Evolutionary conservation across 139 green algal genomes (phyloP).

Genomic region (Zygnema cylindricum): DNA sequence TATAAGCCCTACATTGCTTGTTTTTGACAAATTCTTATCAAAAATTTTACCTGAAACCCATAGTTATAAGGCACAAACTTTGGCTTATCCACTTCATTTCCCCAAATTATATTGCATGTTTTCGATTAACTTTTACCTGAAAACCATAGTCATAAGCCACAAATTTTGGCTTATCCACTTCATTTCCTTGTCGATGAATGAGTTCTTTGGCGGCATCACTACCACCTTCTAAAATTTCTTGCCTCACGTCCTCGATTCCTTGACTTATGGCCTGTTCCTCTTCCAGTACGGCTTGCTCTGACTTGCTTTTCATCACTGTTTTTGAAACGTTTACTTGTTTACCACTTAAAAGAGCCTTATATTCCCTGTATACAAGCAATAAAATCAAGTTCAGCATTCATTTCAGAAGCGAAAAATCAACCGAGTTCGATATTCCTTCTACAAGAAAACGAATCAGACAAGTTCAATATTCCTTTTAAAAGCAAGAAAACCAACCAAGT

Average conservation of each 20-base stretch:
- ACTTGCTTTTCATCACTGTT: too few relatives aligned
- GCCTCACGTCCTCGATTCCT: not conserved
- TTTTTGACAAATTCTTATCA: too few relatives aligned
- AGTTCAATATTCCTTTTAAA: too few relatives aligned
- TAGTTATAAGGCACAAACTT: not conserved
- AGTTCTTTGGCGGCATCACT: not conserved
- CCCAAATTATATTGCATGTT: not conserved
- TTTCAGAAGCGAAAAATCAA: too few relatives aligned
- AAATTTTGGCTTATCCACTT: conserved; percentile 31
- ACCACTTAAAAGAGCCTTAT: too few relatives aligned
- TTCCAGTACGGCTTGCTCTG: not conserved
- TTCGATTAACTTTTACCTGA: conserved; percentile 27
- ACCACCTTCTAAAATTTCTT: not conserved
- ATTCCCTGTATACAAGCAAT: too few relatives aligned
- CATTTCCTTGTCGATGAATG: not conserved
- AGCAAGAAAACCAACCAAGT: too few relatives aligned
- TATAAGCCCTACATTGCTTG: too few relatives aligned
- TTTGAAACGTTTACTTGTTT: too few relatives aligned
- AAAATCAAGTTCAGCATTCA: too few relatives aligned
- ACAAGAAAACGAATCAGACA: too few relatives aligned
- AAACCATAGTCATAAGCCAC: conserved; percentile 51
- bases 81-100: not conserved
- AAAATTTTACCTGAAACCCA: not conserved
- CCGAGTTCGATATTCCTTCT: too few relatives aligned
- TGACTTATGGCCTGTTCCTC: not conserved